Conservation (phyloP, 116 monocot genomes). For the Posidonia oceanica region DNA sequence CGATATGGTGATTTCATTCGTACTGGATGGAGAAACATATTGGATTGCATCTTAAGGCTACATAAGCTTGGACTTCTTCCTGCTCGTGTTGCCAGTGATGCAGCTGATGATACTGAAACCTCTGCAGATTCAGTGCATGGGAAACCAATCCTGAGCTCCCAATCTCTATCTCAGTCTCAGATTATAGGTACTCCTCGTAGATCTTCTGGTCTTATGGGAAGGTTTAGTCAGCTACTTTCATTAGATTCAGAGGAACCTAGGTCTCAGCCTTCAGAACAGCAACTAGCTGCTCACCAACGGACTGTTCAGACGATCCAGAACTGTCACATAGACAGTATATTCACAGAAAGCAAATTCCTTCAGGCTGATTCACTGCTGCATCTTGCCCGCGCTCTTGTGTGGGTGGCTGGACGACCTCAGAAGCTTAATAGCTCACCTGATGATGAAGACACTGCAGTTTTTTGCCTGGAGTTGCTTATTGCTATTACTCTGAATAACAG, state of each 20-base stretch:
- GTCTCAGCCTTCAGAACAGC: slow-evolving; percentile 71
- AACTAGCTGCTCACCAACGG: slow-evolving; percentile 69
- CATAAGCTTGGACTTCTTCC: slow-evolving; percentile 76
- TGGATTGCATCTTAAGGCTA: slow-evolving; percentile 64
- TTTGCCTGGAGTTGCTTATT: slow-evolving; percentile 70
- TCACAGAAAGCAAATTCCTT: slow-evolving; percentile 82
- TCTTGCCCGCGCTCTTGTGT: slow-evolving; percentile 63
- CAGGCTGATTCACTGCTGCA: slow-evolving; percentile 76
- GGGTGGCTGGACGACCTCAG: slow-evolving; percentile 53
- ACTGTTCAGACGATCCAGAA: slow-evolving; percentile 74
- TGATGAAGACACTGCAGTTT: slow-evolving; percentile 72
- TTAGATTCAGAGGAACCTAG: slow-evolving; percentile 73
- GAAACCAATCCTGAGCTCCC: slow-evolving; percentile 41
- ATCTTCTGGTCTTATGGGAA: slow-evolving; percentile 76
- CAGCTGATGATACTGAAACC: slow-evolving; percentile 56
- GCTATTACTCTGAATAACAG: slow-evolving; percentile 67
- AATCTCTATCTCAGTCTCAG: slow-evolving; percentile 33
- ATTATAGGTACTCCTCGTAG: slow-evolving; percentile 42
- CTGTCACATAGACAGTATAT: slow-evolving; percentile 77
- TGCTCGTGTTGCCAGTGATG: slow-evolving; percentile 65
- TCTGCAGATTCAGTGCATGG: slow-evolving; percentile 28
- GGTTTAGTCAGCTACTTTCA: slow-evolving; percentile 75
- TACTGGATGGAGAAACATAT: slow-evolving; percentile 68
- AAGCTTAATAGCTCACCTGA: slow-evolving; percentile 42
- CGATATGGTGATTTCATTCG: slow-evolving; percentile 67